A percentile compares a stretch with the other conserved stretches of the same genome.
Evolutionary conservation across 306 rosid genomes (phyloP).

Genomic region (Alnus rubra): DNA sequence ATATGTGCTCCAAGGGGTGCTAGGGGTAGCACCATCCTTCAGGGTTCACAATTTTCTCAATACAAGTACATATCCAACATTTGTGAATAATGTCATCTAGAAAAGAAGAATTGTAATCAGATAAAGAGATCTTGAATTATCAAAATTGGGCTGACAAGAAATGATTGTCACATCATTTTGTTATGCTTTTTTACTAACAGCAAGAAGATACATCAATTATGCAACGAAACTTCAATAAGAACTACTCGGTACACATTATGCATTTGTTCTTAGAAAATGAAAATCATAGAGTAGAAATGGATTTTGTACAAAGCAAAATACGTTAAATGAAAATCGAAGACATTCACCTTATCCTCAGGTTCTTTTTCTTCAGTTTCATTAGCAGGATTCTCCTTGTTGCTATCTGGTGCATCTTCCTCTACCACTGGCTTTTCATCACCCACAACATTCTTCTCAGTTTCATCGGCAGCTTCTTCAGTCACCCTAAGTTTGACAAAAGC

Average conservation of each 20-base stretch:
- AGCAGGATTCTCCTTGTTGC: constrained; percentile 54
- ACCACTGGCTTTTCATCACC: constrained; percentile 74
- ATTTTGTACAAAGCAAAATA: neutral
- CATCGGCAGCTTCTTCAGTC: constrained; percentile 63
- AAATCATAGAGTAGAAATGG: neutral
- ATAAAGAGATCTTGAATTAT: neutral
- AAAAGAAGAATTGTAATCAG: neutral
- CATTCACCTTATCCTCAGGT: constrained; percentile 76
- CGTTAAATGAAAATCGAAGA: neutral
- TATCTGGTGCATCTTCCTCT: constrained; percentile 53
- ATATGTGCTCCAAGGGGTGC: neutral
- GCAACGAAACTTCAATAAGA: neutral
- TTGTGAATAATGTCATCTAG: neutral
- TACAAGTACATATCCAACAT: neutral
- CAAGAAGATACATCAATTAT: neutral
- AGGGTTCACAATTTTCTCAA: neutral
- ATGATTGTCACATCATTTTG: neutral
- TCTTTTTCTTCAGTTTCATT: constrained; percentile 72
- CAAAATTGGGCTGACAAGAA: neutral
- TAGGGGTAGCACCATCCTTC: neutral
- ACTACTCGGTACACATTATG: neutral
- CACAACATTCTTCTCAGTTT: constrained; percentile 59
- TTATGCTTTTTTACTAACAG: neutral
- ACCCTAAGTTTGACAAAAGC: constrained; percentile 37
- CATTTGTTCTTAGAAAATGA: neutral